Conservation (phyloP, 2,329 filamentous ascomycete genomes). For the Beauveria asiatica region DNA sequence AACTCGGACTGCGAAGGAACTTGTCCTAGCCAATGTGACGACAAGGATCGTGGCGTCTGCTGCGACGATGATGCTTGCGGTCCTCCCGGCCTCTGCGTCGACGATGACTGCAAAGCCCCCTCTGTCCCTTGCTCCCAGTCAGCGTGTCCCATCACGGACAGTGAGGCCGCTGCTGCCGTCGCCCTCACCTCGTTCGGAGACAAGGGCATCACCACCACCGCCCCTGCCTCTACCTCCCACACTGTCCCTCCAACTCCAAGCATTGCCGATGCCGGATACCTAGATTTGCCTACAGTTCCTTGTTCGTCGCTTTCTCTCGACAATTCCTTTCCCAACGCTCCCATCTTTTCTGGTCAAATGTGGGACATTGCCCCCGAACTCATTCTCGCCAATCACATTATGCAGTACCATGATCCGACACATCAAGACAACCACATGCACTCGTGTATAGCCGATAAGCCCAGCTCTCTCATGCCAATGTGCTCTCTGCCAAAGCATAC, state of each 20-base stretch:
- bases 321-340: slow-evolving; percentile 2
- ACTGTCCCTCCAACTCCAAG: slow-evolving; percentile 9
- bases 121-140: slow-evolving; percentile 26
- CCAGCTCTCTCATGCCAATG: slow-evolving; percentile 17
- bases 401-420: slow-evolving; percentile 22
- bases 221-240: slow-evolving; percentile 12
- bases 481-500: slow-evolving; percentile 20
- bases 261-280: slow-evolving; percentile 7
- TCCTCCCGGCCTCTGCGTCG: slow-evolving; percentile 29
- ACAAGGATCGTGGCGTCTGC: slow-evolving; percentile 23
- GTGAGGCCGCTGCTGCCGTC: slow-evolving; percentile 19
- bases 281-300: slow-evolving; percentile 13
- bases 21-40: slow-evolving; percentile 28
- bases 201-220: slow-evolving; percentile 11
- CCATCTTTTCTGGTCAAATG: slow-evolving; percentile 8
- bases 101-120: slow-evolving; percentile 30
- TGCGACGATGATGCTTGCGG: slow-evolving; percentile 28
- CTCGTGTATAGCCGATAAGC: slow-evolving; percentile 22
- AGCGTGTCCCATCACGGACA: slow-evolving; percentile 15
- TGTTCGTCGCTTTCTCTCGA: slow-evolving; percentile 18
- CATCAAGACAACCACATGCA: slow-evolving; percentile 17
- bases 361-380: slow-evolving; percentile 17
- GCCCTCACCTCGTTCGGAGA: slow-evolving; percentile 25
- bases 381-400: slow-evolving; percentile 21
- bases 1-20: slow-evolving; percentile 26